Evolutionary conservation across 78 protist genomes (phyloP).

Genomic region (Cavenderia fasciculata): DNA sequence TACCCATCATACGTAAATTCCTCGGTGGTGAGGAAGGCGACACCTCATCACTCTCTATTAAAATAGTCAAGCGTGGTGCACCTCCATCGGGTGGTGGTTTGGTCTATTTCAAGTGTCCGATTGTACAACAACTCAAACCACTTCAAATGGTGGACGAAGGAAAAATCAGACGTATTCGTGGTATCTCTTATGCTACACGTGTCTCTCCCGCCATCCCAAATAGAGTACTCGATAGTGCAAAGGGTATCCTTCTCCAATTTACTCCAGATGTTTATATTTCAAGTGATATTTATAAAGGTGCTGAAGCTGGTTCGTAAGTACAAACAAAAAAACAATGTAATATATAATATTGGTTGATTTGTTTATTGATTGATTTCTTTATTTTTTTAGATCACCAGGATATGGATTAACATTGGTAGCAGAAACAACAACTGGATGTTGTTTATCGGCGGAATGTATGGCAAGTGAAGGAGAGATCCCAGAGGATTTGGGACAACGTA

Average conservation of each 20-base stretch:
- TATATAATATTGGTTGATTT: too few species aligned
- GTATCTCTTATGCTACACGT: conserved; percentile 88
- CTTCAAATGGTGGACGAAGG: conserved; percentile 87
- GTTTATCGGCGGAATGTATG: conserved; percentile 82
- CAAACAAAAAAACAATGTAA: not conserved
- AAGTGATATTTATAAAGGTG: conserved; percentile 93
- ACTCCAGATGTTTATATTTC: conserved; percentile 95
- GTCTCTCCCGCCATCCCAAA: conserved; percentile 89
- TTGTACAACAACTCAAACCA: conserved; percentile 81
- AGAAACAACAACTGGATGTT: conserved; percentile 89
- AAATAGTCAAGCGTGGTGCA: conserved; percentile 88
- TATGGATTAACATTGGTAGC: conserved; percentile 93
- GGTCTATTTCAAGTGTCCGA: conserved; percentile 88
- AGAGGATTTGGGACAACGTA: conserved; percentile 87
- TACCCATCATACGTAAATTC: conserved; percentile 88
- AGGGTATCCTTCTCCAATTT: conserved; percentile 79
- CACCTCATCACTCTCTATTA: conserved; percentile 81
- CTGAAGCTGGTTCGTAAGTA: conserved; percentile 82
- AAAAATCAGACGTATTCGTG: conserved; percentile 92
- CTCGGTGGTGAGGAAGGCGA: conserved; percentile 93
- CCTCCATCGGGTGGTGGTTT: conserved; percentile 97
- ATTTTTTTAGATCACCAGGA: conserved; percentile 84
- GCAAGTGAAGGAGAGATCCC: conserved; percentile 80
- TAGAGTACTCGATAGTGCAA: conserved; percentile 87
- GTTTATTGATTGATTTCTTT: not conserved